phyloP scores from a whole-genome alignment of 1,284 basidiomycete species.

The Naganishia sp. region DNA sequence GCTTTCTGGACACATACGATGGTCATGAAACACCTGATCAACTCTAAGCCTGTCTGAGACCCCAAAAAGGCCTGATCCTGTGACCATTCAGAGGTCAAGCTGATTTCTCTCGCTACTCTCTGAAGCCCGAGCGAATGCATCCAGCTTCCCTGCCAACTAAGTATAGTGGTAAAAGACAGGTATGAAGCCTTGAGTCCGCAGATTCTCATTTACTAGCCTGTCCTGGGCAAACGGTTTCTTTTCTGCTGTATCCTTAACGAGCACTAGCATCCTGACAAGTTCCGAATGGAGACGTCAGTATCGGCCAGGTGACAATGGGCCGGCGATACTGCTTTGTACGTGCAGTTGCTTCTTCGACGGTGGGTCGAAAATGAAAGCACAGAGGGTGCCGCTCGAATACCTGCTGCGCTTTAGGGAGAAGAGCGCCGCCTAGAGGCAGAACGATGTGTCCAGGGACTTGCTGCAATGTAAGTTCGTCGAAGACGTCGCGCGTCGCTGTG shows the following conservation, averaged over 20 bases:
- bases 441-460: slow-evolving; percentile 22
- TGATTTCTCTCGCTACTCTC: too few relatives aligned
- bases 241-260: neutral
- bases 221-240: neutral
- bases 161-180: too few relatives aligned
- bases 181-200: too few relatives aligned
- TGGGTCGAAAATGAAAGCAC: neutral
- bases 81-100: neutral
- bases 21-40: neutral
- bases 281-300: slow-evolving; percentile 50
- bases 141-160: too few relatives aligned
- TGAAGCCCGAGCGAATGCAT: too few relatives aligned
- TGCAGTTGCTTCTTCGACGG: slow-evolving; percentile 16
- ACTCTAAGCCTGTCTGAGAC: neutral
- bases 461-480: slow-evolving; percentile 4
- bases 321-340: slow-evolving; percentile 61
- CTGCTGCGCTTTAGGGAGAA: neutral
- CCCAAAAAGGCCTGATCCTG: neutral
- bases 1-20: neutral
- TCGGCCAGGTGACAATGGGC: slow-evolving; percentile 70
- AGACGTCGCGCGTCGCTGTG: neutral
- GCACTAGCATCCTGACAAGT: slow-evolving; percentile 57
- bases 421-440: slow-evolving; percentile 16
- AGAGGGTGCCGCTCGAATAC: neutral
- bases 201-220: too few relatives aligned